These are phyloP conservation scores for Patellifolia procumbens DNA, from an alignment of 179 eudicot species.

Conservation along the genomic window DNA sequence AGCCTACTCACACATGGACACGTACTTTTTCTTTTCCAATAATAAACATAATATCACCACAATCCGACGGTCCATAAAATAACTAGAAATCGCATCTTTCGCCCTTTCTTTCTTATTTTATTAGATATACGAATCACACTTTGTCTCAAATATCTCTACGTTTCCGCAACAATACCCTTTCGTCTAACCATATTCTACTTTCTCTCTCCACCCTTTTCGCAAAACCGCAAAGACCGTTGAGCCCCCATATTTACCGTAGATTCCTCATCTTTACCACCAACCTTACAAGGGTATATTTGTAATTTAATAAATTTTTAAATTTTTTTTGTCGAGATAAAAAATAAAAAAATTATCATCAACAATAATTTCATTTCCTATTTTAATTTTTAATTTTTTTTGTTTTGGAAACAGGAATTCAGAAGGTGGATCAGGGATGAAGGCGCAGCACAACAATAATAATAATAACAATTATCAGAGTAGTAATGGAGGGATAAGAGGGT, in stretches of 20 bases:
- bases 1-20: constrained; percentile 15
- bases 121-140: constrained; percentile 12
- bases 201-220: constrained; percentile 17
- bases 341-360: background rate
- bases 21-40: constrained; percentile 1
- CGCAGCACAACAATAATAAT: constrained; percentile 2
- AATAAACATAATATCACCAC: background rate
- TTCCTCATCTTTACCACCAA: background rate
- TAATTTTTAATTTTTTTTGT: background rate
- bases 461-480: constrained; percentile 28
- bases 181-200: background rate
- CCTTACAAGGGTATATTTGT: constrained; percentile 29
- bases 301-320: background rate
- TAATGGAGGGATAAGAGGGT: constrained; percentile 53
- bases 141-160: constrained; percentile 17
- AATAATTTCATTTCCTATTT: background rate
- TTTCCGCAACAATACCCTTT: background rate
- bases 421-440: constrained; percentile 60
- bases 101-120: background rate
- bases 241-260: background rate
- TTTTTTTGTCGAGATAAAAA: too few relatives aligned
- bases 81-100: constrained; percentile 18
- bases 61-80: constrained; percentile 49
- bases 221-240: constrained; percentile 13
- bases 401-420: constrained; percentile 55